Conservation (phyloP, 148 eudicot species). For the Nyssa sinensis region DNA sequence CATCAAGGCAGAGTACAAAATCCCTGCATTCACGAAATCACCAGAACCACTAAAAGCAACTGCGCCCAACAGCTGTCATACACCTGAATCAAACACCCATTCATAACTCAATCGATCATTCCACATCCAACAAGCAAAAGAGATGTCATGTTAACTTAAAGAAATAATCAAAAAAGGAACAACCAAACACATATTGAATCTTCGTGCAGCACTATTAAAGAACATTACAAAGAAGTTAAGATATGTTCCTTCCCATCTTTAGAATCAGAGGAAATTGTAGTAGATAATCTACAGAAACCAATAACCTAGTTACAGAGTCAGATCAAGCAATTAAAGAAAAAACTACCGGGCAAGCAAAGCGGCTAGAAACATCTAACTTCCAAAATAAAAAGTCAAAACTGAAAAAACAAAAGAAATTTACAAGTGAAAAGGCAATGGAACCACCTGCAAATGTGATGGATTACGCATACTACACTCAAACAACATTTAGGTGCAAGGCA, state of each 20-base stretch:
- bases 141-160: conserved; percentile 5
- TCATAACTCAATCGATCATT: conserved; percentile 48
- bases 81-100: conserved; percentile 82
- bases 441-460: no score
- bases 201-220: not conserved
- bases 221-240: not conserved
- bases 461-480: no score
- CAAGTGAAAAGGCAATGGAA: no score
- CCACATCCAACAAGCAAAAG: conserved; percentile 23
- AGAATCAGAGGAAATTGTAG: no score
- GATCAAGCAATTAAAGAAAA: not conserved
- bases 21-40: conserved; percentile 61
- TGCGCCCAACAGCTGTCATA: conserved; percentile 85
- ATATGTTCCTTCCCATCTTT: not conserved
- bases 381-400: not conserved
- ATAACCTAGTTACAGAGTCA: not conserved
- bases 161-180: not conserved
- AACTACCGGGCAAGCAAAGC: not conserved
- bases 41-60: conserved; percentile 73
- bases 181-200: not conserved
- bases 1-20: conserved; percentile 76
- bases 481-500: no score
- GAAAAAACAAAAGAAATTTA: no score
- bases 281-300: not conserved
- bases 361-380: not conserved